phyloP scores from a whole-genome alignment of 768 basidiomycete species.

The Boletus vermiculosoides region DNA sequence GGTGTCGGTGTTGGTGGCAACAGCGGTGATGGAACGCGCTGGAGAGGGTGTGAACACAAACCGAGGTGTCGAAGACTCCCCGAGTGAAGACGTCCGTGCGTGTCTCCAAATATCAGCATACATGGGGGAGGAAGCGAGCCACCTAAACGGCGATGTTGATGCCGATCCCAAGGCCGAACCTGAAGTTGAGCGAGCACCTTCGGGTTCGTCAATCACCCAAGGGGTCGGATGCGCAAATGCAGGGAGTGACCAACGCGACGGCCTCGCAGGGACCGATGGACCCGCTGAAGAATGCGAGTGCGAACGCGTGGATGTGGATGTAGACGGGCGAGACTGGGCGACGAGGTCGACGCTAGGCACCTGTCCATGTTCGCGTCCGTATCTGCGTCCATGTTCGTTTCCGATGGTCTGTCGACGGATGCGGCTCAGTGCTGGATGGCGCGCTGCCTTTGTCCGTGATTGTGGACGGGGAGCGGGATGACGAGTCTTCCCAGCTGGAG shows the following conservation, averaged over 20 bases:
- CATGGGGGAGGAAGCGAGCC: not conserved
- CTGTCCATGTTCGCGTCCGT: not conserved
- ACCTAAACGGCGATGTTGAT: not conserved
- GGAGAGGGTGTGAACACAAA: slow-evolving; percentile 11
- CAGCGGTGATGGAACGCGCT: not conserved
- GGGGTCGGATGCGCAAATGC: not conserved
- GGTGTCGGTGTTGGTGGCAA: not conserved
- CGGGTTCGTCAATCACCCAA: not conserved
- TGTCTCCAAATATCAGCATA: not conserved
- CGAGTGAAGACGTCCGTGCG: not conserved
- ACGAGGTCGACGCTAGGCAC: slow-evolving; percentile 28
- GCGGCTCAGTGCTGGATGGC: slow-evolving; percentile 10
- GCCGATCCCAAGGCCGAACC: not conserved
- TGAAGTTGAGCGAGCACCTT: not conserved
- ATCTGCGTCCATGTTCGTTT: not conserved
- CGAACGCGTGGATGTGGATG: slow-evolving; percentile 13
- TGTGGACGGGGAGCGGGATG: not conserved
- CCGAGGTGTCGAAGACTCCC: not conserved
- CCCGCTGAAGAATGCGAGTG: slow-evolving; percentile 9
- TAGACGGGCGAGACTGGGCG: slow-evolving; percentile 12
- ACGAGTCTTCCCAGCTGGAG: not conserved
- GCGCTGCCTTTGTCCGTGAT: slow-evolving; percentile 1
- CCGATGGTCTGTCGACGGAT: slow-evolving; percentile 19
- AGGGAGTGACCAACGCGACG: slow-evolving; percentile 23
- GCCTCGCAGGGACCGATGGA: not conserved